A percentile compares a stretch with the other conserved stretches of the same genome.
Evolutionary conservation across 2,329 filamentous ascomycete genomes (phyloP).

Genomic region (Alternaria consortialis): DNA sequence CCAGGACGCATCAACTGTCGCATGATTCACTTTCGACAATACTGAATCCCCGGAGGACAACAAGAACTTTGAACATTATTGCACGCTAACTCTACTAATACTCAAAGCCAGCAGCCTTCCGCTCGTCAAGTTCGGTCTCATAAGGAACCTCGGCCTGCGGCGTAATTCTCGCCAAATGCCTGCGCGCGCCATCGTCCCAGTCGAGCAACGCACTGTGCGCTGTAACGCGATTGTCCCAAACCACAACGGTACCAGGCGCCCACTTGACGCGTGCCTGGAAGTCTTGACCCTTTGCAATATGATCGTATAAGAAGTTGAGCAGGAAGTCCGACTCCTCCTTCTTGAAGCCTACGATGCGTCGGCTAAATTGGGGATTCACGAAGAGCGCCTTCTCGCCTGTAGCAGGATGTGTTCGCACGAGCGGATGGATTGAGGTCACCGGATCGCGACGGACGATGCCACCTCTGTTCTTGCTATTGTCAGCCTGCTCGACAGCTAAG

Average conservation of each 20-base stretch:
- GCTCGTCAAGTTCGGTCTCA: conserved; percentile 65
- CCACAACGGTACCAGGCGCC: conserved; percentile 80
- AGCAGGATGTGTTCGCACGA: conserved; percentile 79
- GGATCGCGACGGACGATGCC: conserved; percentile 79
- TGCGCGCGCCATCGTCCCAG: conserved; percentile 79
- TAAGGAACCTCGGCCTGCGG: conserved; percentile 81
- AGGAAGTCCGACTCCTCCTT: conserved; percentile 84
- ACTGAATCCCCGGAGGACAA: not conserved
- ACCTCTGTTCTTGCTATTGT: conserved; percentile 70
- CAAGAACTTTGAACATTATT: not conserved
- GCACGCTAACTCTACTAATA: conserved; percentile 16
- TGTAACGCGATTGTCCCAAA: conserved; percentile 87
- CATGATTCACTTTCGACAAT: not conserved
- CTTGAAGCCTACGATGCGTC: conserved; percentile 82
- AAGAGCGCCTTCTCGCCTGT: conserved; percentile 87
- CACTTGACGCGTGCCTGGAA: conserved; percentile 80
- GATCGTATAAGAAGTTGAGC: conserved; percentile 79
- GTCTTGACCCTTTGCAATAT: conserved; percentile 75
- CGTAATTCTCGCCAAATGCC: conserved; percentile 83
- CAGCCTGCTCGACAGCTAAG: conserved; percentile 74
- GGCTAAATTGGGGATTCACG: conserved; percentile 85
- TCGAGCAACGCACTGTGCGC: conserved; percentile 82
- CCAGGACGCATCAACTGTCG: not conserved
- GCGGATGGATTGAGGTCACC: conserved; percentile 75
- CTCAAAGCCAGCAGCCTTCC: conserved; percentile 24